Percentiles rank a stretch among this genome's conserved stretches.
Evolutionary conservation across 2,329 filamentous ascomycete species (phyloP).

Genomic region (Colletotrichum spaethianum): DNA sequence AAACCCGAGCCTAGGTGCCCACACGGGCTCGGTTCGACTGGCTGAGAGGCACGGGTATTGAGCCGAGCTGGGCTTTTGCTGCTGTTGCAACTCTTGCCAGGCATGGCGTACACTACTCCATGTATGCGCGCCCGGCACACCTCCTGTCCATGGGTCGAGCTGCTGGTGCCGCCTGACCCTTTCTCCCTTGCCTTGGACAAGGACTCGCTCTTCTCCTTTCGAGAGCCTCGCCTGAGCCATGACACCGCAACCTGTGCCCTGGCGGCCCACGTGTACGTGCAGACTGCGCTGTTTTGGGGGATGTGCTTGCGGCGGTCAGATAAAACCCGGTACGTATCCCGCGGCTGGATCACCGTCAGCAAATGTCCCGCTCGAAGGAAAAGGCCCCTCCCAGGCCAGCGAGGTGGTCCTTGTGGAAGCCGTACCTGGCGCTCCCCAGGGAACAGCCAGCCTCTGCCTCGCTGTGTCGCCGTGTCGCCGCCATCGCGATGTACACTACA

Average conservation of each 20-base stretch:
- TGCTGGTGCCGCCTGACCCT: slow-evolving; percentile 7
- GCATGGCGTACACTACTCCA: slow-evolving; percentile 16
- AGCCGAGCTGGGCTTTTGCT: not conserved
- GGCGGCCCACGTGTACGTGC: slow-evolving; percentile 10
- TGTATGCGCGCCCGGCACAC: not conserved
- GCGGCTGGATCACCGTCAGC: not conserved
- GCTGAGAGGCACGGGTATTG: slow-evolving; percentile 11
- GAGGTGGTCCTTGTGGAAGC: not conserved
- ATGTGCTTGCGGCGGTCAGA: slow-evolving; percentile 23
- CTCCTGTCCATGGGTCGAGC: slow-evolving; percentile 16
- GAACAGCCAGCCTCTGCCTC: slow-evolving; percentile 28
- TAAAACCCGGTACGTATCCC: slow-evolving; percentile 11
- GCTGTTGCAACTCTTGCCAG: not conserved
- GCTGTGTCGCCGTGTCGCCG: not conserved
- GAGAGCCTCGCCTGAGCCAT: not conserved
- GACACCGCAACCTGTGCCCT: not conserved
- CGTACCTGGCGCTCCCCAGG: slow-evolving; percentile 25
- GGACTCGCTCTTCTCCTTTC: not conserved
- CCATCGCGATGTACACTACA: slow-evolving; percentile 6
- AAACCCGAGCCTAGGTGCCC: slow-evolving; percentile 5
- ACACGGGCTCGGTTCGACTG: slow-evolving; percentile 6
- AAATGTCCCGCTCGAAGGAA: not conserved
- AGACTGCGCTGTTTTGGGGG: not conserved
- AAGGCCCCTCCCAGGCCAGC: not conserved
- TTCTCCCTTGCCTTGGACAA: not conserved